phyloP scores from a whole-genome alignment of 2,329 filamentous ascomycete genomes.

The Trichophyton schoenleinii region DNA sequence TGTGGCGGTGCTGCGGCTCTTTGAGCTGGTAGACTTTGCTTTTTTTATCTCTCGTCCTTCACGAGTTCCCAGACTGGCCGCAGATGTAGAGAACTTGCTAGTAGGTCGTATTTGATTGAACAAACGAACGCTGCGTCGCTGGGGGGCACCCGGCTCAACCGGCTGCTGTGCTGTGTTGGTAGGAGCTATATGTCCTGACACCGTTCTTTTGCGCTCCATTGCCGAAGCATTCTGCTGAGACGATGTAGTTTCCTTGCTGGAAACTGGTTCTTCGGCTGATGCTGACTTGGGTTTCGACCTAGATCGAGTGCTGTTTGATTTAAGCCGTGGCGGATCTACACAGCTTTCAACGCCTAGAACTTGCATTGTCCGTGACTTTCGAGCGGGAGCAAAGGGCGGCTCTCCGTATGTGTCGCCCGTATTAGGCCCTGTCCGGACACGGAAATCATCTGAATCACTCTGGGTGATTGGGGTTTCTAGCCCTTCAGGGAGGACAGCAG shows the following conservation, averaged over 20 bases:
- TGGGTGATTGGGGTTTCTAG: constrained; percentile 52
- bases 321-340: constrained; percentile 51
- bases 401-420: constrained; percentile 28
- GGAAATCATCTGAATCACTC: constrained; percentile 32
- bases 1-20: constrained; percentile 50
- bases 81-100: constrained; percentile 48
- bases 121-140: constrained; percentile 60
- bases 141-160: constrained; percentile 51
- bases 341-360: constrained; percentile 38
- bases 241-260: constrained; percentile 23
- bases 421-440: constrained; percentile 21
- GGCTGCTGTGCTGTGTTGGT: constrained; percentile 39
- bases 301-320: constrained; percentile 37
- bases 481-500: constrained; percentile 35
- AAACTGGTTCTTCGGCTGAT: constrained; percentile 26
- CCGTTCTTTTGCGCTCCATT: constrained; percentile 70
- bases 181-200: constrained; percentile 63
- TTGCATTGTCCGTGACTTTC: constrained; percentile 44
- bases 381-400: constrained; percentile 31
- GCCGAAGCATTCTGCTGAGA: constrained; percentile 20
- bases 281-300: constrained; percentile 30
- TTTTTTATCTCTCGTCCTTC: constrained; percentile 69
- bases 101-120: constrained; percentile 58
- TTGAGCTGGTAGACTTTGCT: constrained; percentile 61
- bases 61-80: constrained; percentile 45